These are phyloP conservation scores for Chlorencoelia australis DNA, from an alignment of 2,329 filamentous ascomycete genomes.

Conservation along the genomic window DNA sequence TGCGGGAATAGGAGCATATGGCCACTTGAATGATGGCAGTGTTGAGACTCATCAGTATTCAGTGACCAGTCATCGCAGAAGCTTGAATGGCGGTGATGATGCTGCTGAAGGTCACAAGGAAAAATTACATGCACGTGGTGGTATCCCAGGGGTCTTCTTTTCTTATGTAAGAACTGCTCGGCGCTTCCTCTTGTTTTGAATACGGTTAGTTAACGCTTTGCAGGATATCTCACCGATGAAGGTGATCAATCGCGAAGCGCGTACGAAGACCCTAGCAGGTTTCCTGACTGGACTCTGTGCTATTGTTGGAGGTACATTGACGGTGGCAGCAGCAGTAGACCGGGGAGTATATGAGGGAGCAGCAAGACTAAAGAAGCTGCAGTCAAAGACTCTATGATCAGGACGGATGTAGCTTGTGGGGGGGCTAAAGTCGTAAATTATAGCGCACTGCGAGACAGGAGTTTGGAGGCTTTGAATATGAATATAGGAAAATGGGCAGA, in stretches of 20 bases:
- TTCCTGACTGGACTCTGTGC: conserved; percentile 94
- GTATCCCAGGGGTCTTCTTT: conserved; percentile 97
- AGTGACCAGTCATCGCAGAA: conserved; percentile 92
- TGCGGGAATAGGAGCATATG: conserved; percentile 57
- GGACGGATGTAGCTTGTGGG: conserved; percentile 4
- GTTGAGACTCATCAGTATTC: conserved; percentile 98
- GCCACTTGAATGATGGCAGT: conserved; percentile 60
- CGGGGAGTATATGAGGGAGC: conserved; percentile 84
- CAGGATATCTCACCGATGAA: conserved; percentile 99
- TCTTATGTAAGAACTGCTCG: conserved; percentile 65
- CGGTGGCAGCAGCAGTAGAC: conserved; percentile 89
- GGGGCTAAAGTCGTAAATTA: conserved; percentile 12
- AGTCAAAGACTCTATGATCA: conserved; percentile 46
- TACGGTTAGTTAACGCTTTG: conserved; percentile 16
- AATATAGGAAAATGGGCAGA: conserved; percentile 9
- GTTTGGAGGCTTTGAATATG: conserved; percentile 18
- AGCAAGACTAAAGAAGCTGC: conserved; percentile 78
- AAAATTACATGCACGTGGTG: conserved; percentile 76
- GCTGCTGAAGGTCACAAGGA: conserved; percentile 84
- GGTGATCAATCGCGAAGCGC: conserved; percentile 91
- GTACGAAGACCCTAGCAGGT: conserved; percentile 78
- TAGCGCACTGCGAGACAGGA: conserved; percentile 6
- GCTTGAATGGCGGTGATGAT: conserved; percentile 73
- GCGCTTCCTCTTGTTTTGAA: neutral
- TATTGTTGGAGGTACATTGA: conserved; percentile 87